Conservation (phyloP, 441 rosid genomes). For the Daphne laureola region DNA sequence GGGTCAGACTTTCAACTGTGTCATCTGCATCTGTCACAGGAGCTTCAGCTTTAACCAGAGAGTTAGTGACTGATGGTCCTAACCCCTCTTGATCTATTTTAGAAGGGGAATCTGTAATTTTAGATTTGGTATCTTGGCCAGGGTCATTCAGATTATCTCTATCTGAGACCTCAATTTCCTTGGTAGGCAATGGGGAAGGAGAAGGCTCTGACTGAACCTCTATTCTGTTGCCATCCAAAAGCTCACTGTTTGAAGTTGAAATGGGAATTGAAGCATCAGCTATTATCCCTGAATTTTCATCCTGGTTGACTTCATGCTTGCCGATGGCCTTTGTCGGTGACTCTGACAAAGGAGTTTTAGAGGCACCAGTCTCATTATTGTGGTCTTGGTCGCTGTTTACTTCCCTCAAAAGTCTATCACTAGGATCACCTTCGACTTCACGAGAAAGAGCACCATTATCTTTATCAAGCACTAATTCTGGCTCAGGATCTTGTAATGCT, state of each 20-base stretch:
- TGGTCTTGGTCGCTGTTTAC: conserved; percentile 24
- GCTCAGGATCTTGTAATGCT: conserved; percentile 17
- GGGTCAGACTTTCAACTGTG: conserved; percentile 32
- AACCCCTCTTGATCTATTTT: conserved; percentile 39
- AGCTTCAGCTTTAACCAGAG: conserved; percentile 31
- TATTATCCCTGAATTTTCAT: conserved; percentile 29
- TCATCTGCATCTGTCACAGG: conserved; percentile 28
- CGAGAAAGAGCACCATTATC: conserved; percentile 21
- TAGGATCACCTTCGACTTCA: conserved; percentile 33
- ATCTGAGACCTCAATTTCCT: conserved; percentile 39
- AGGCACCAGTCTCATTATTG: conserved; percentile 28
- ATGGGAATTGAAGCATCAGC: conserved; percentile 20
- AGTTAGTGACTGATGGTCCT: conserved; percentile 26
- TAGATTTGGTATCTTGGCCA: conserved; percentile 20
- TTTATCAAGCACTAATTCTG: conserved; percentile 28
- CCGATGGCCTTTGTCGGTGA: conserved; percentile 22
- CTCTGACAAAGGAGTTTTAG: conserved; percentile 25
- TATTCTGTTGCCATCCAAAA: conserved; percentile 35
- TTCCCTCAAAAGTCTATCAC: conserved; percentile 22
- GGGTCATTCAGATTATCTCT: conserved; percentile 33
- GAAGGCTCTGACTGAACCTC: conserved; percentile 32
- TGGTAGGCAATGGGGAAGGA: conserved; percentile 30
- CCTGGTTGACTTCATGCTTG: conserved; percentile 30
- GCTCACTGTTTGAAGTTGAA: conserved; percentile 34
- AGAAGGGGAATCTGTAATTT: conserved; percentile 34